phyloP scores from a whole-genome alignment of 1,139 yeast species.

The Meyerozyma elateridarum region DNA sequence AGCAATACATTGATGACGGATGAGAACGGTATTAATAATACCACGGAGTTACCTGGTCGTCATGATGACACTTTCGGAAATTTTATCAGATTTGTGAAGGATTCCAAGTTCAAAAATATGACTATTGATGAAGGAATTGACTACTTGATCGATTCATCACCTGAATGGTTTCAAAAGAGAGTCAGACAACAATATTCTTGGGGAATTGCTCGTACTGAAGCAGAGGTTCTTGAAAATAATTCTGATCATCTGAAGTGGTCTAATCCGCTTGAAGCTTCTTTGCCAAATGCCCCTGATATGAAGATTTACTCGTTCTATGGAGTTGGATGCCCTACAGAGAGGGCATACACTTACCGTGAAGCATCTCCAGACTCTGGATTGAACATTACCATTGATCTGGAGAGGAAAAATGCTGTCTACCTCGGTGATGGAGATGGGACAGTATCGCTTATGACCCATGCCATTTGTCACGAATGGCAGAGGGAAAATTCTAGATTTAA shows the following conservation, averaged over 20 bases:
- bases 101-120: conserved; percentile 36
- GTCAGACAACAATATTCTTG: conserved; percentile 68
- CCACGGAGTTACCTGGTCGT: conserved; percentile 22
- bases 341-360: conserved; percentile 75
- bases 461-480: conserved; percentile 82
- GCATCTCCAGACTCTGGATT: conserved; percentile 55
- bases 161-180: conserved; percentile 69
- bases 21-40: conserved; percentile 19
- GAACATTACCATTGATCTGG: conserved; percentile 65
- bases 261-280: conserved; percentile 85
- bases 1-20: conserved; percentile 27
- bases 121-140: conserved; percentile 68
- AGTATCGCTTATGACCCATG: conserved; percentile 77
- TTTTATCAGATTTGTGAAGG: conserved; percentile 61
- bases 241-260: conserved; percentile 76
- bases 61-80: conserved; percentile 59
- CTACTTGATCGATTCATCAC: conserved; percentile 57
- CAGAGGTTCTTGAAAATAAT: conserved; percentile 61
- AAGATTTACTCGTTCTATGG: conserved; percentile 89
- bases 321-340: conserved; percentile 91
- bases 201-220: conserved; percentile 61
- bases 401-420: conserved; percentile 54
- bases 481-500: conserved; percentile 65
- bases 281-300: conserved; percentile 93
- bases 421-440: conserved; percentile 97